A percentile compares a stretch with the other conserved stretches of the same genome.
These are phyloP conservation scores for Nakataea oryzae DNA, from an alignment of 2,329 filamentous ascomycete species.

Conservation along the genomic window DNA sequence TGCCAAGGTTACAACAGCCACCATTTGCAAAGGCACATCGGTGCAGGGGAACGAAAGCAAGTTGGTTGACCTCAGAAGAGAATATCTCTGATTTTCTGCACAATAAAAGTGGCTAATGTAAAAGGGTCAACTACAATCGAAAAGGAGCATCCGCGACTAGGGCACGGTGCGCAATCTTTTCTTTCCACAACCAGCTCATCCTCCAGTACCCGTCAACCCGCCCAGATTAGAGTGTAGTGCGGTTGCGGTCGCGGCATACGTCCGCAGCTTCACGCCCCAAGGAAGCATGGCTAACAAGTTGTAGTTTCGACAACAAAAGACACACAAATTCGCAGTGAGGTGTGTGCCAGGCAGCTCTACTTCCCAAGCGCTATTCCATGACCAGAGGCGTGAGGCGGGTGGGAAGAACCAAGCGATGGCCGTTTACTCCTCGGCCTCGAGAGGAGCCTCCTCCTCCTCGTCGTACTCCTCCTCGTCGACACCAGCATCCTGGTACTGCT, in stretches of 20 bases:
- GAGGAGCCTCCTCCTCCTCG: constrained; percentile 75
- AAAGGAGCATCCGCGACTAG: not conserved
- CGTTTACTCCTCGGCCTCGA: constrained; percentile 55
- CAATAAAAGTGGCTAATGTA: not conserved
- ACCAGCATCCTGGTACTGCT: constrained; percentile 99
- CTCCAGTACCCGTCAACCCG: not conserved
- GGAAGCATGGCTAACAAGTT: not conserved
- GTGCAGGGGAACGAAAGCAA: not conserved
- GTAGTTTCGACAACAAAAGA: not conserved
- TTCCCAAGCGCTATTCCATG: not conserved
- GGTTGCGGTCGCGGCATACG: no score
- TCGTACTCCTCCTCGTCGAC: constrained; percentile 97
- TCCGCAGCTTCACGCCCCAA: not conserved
- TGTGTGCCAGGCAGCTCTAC: not conserved
- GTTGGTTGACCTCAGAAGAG: not conserved
- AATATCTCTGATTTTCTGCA: not conserved
- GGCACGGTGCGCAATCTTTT: not conserved
- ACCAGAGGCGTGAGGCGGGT: not conserved
- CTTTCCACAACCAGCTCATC: not conserved
- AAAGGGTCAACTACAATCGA: not conserved
- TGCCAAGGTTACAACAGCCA: no score
- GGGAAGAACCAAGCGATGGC: not conserved
- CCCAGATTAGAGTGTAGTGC: not conserved
- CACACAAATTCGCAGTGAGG: not conserved
- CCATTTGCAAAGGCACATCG: no score